Conservation (phyloP, 371 early-diverging fungal genomes). For the Capniomyces stellatus region DNA sequence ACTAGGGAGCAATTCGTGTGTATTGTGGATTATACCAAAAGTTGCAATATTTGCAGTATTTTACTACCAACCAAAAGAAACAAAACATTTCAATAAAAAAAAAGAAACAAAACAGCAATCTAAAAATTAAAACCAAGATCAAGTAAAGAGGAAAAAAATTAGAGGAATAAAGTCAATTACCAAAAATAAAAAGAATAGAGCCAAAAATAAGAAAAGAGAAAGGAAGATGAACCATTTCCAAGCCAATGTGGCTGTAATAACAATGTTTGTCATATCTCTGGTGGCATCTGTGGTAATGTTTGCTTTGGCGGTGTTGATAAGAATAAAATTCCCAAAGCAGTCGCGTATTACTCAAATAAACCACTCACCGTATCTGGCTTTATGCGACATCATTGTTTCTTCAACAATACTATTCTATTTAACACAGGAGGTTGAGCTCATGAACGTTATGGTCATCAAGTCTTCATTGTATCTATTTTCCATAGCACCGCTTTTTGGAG, state of each 20-base stretch:
- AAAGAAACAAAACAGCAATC: conserved; percentile 15
- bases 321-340: conserved; percentile 1
- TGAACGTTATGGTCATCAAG: not conserved
- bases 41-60: too few relatives aligned
- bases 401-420: not conserved
- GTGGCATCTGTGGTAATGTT: not conserved
- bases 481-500: not conserved
- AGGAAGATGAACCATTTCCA: too few relatives aligned
- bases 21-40: too few relatives aligned
- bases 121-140: too few relatives aligned
- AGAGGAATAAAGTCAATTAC: conserved; percentile 5
- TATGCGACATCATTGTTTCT: not conserved
- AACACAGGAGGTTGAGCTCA: not conserved
- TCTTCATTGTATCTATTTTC: not conserved
- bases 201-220: too few relatives aligned
- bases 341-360: conserved; percentile 2
- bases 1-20: too few relatives aligned
- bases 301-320: not conserved
- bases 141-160: conserved; percentile 5
- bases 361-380: conserved; percentile 3
- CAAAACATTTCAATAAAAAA: conserved; percentile 12
- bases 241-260: not conserved
- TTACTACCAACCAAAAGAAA: conserved; percentile 20
- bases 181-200: conserved; percentile 2
- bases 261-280: not conserved